Conservation (phyloP, 768 basidiomycete species). For the Podaxis sp. region DNA sequence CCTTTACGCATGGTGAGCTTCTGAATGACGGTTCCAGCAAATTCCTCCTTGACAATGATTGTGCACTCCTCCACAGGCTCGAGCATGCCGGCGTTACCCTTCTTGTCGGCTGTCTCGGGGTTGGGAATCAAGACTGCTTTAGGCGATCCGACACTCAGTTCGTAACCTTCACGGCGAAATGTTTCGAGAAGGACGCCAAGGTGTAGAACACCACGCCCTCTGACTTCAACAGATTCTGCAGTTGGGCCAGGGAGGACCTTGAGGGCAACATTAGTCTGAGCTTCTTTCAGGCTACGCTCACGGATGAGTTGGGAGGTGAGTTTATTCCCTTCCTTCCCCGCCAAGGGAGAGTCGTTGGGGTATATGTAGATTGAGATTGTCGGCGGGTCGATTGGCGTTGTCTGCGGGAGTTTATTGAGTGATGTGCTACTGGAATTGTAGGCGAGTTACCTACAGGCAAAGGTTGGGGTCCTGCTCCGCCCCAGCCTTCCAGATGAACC, state of each 20-base stretch:
- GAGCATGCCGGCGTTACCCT: conserved; percentile 32
- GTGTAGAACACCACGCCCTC: conserved; percentile 48
- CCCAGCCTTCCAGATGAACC: conserved; percentile 45
- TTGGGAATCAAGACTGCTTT: conserved; percentile 50
- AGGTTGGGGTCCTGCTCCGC: conserved; percentile 36
- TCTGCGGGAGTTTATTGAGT: conserved; percentile 22
- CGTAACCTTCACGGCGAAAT: conserved; percentile 49
- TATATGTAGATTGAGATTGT: conserved; percentile 49
- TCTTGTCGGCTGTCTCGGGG: conserved; percentile 28
- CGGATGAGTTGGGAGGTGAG: conserved; percentile 50
- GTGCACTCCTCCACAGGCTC: conserved; percentile 50
- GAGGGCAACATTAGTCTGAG: conserved; percentile 52
- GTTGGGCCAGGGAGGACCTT: conserved; percentile 49
- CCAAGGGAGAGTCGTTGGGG: conserved; percentile 49
- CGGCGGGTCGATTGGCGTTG: conserved; percentile 51
- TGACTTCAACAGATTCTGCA: conserved; percentile 48
- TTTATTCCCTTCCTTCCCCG: conserved; percentile 45
- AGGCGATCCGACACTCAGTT: conserved; percentile 46
- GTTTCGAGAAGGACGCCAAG: conserved; percentile 53
- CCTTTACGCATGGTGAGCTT: conserved; percentile 52
- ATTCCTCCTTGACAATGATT: conserved; percentile 45
- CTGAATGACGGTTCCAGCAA: conserved; percentile 47
- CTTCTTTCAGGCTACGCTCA: conserved; percentile 48
- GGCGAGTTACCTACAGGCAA: conserved; percentile 32
- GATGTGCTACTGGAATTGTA: background rate